Conservation (phyloP, 306 rosid genomes). For the Gastrolobium villosum region DNA sequence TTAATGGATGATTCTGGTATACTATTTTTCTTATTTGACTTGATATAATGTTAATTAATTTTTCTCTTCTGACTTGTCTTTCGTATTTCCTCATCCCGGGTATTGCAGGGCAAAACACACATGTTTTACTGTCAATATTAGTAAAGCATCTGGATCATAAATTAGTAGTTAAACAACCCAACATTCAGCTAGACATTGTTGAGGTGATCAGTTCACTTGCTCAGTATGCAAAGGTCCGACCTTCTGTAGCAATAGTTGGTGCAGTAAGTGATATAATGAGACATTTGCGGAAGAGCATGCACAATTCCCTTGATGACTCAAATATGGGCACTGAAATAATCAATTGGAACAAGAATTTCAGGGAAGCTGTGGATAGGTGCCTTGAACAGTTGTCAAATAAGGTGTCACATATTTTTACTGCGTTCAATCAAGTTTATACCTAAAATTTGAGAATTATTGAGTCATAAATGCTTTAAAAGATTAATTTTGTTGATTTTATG, state of each 20-base stretch:
- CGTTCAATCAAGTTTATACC: slow-evolving; percentile 35
- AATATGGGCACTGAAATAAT: slow-evolving; percentile 60
- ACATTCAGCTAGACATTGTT: slow-evolving; percentile 86
- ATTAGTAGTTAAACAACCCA: slow-evolving; percentile 76
- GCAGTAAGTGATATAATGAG: slow-evolving; percentile 88
- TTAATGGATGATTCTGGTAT: slow-evolving; percentile 88
- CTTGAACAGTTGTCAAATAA: slow-evolving; percentile 81
- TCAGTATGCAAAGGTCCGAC: slow-evolving; percentile 73
- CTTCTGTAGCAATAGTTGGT: slow-evolving; percentile 76
- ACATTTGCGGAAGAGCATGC: slow-evolving; percentile 87
- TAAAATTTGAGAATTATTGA: slow-evolving; percentile 28
- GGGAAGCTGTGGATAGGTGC: slow-evolving; percentile 84
- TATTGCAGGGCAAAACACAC: slow-evolving; percentile 82
- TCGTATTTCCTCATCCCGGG: slow-evolving; percentile 16
- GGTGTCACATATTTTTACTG: slow-evolving; percentile 55
- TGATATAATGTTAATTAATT: slow-evolving; percentile 24
- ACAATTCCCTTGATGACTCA: slow-evolving; percentile 71
- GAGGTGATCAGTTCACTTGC: slow-evolving; percentile 81
- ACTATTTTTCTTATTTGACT: slow-evolving; percentile 34
- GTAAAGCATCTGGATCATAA: slow-evolving; percentile 95
- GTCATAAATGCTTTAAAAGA: slow-evolving; percentile 29
- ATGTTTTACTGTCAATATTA: slow-evolving; percentile 80
- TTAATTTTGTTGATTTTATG: slow-evolving; percentile 20
- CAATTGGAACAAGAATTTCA: slow-evolving; percentile 75
- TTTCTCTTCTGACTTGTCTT: slow-evolving; percentile 19